Percentiles rank a stretch among this genome's conserved stretches.
phyloP scores from a whole-genome alignment of 495 filamentous ascomycete species.

The Parmelia sp. region DNA sequence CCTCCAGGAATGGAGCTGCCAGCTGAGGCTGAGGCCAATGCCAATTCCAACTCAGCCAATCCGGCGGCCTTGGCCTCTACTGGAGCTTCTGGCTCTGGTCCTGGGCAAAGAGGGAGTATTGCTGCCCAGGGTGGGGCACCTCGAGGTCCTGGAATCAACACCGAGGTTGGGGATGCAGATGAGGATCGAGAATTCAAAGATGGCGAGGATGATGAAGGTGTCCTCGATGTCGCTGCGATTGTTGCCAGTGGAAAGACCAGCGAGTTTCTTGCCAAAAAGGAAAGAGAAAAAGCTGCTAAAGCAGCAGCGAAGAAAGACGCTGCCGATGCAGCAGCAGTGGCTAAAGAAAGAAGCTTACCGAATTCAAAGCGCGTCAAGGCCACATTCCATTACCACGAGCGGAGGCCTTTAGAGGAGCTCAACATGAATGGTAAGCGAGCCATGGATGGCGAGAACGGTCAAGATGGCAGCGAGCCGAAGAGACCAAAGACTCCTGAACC shows the following conservation, averaged over 20 bases:
- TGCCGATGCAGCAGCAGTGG: conserved; percentile 27
- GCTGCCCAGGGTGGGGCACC: conserved; percentile 33
- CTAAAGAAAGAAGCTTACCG: conserved; percentile 54
- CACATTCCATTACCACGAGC: conserved; percentile 77
- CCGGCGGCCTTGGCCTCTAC: conserved; percentile 52
- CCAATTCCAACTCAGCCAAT: conserved; percentile 35
- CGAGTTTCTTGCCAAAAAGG: conserved; percentile 84
- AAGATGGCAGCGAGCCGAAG: conserved; percentile 37
- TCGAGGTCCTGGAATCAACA: conserved; percentile 47
- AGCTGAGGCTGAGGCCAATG: conserved; percentile 40
- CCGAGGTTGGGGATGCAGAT: conserved; percentile 45
- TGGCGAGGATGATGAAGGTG: conserved; percentile 64
- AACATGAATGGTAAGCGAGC: conserved; percentile 31
- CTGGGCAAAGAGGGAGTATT: conserved; percentile 29
- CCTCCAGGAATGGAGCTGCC: conserved; percentile 57
- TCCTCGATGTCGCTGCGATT: conserved; percentile 89
- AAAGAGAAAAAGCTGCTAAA: conserved; percentile 81
- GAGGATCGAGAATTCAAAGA: conserved; percentile 45
- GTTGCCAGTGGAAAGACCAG: conserved; percentile 85
- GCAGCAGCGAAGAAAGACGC: conserved; percentile 48
- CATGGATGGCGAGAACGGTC: conserved; percentile 37
- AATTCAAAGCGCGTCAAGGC: conserved; percentile 75
- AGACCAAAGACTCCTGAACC: conserved; percentile 37
- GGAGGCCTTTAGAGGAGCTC: conserved; percentile 55
- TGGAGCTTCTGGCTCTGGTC: conserved; percentile 39